Conservation (phyloP, 169 alveolate genomes). For the Eimeria maxima region DNA sequence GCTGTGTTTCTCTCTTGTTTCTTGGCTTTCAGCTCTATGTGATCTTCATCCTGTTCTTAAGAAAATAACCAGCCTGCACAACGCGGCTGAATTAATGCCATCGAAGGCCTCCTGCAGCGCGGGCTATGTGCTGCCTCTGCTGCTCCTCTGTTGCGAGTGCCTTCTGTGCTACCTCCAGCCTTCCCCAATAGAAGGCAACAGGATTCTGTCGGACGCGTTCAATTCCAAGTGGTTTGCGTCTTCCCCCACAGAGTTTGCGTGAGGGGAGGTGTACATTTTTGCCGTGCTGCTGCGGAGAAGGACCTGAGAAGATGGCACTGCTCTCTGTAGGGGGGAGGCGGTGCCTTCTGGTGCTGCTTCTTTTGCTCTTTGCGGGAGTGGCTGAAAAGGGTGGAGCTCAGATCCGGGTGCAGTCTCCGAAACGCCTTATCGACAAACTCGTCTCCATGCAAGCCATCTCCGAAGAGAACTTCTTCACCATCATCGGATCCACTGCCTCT, state of each 20-base stretch:
- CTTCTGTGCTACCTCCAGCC: background rate
- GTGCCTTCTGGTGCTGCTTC: background rate
- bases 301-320: background rate
- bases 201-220: background rate
- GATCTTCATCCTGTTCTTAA: background rate
- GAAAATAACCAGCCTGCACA: background rate
- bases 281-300: background rate
- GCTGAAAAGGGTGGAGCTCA: background rate
- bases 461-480: slow-evolving; percentile 15
- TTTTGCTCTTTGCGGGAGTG: background rate
- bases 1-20: background rate
- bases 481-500: slow-evolving; percentile 80
- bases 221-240: background rate
- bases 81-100: background rate
- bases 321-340: background rate
- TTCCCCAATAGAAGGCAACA: background rate
- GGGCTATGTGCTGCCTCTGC: background rate
- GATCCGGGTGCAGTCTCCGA: slow-evolving; percentile 67
- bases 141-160: background rate
- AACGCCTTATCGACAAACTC: slow-evolving; percentile 55
- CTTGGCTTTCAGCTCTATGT: background rate
- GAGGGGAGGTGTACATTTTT: background rate
- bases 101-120: background rate
- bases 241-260: background rate
- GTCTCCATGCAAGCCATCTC: slow-evolving; percentile 7